phyloP scores from a whole-genome alignment of 805 yeast species.

The Hanseniaspora vineae region DNA sequence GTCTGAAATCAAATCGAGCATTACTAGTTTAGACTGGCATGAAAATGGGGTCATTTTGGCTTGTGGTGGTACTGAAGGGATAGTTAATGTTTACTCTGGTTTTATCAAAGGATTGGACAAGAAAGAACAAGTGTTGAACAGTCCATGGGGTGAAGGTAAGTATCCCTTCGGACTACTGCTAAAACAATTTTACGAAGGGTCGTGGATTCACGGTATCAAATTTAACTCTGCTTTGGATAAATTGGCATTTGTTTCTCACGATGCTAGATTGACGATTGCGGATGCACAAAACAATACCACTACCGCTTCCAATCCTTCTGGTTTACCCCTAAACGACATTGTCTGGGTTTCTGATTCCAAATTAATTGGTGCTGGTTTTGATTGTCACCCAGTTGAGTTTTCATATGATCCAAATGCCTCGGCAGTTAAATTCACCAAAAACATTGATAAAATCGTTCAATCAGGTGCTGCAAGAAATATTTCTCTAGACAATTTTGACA shows the following conservation, averaged over 20 bases:
- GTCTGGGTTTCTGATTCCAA: constrained; percentile 55
- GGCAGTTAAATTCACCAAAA: constrained; percentile 47
- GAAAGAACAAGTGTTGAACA: constrained; percentile 35
- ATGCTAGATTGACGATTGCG: constrained; percentile 67
- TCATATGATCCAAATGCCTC: constrained; percentile 46
- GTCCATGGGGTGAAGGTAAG: constrained; percentile 79
- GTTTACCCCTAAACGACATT: constrained; percentile 70
- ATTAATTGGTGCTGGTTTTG: constrained; percentile 82
- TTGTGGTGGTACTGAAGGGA: constrained; percentile 89
- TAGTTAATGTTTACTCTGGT: constrained; percentile 78
- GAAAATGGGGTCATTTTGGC: constrained; percentile 81
- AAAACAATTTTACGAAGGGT: constrained; percentile 39
- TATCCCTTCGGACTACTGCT: constrained; percentile 80
- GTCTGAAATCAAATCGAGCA: constrained; percentile 84
- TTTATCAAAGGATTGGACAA: constrained; percentile 79
- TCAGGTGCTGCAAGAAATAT: constrained; percentile 4
- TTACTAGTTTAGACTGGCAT: constrained; percentile 82
- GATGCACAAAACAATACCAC: constrained; percentile 30
- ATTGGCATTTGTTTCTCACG: constrained; percentile 76
- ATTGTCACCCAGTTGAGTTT: constrained; percentile 80
- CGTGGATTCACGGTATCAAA: constrained; percentile 86
- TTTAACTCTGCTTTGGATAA: constrained; percentile 73
- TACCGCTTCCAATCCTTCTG: constrained; percentile 15
- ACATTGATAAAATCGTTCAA: constrained; percentile 38
- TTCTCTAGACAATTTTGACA: constrained; percentile 2